Percentiles rank a stretch among this genome's conserved stretches.
Evolutionary conservation across 495 filamentous ascomycete genomes (phyloP).

Genomic region (Penicillium odoratum): DNA sequence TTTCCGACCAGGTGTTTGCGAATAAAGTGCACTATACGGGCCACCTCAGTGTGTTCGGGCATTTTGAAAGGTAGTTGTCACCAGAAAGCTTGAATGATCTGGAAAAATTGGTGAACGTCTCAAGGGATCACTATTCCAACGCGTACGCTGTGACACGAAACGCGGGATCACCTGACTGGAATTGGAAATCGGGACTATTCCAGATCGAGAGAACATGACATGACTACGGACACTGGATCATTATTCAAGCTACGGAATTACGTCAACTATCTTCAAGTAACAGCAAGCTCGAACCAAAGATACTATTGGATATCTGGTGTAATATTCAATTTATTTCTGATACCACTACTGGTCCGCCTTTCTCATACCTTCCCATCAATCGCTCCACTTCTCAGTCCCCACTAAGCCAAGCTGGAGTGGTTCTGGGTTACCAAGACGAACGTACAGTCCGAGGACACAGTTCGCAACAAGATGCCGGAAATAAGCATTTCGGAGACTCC

Average conservation of each 20-base stretch:
- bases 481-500: conserved; percentile 56
- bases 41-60: conserved; percentile 86
- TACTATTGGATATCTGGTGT: neutral
- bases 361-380: neutral
- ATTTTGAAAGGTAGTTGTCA: conserved; percentile 39
- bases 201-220: conserved; percentile 8
- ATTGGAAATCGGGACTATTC: conserved; percentile 8
- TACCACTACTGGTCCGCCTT: neutral
- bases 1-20: conserved; percentile 79
- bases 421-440: conserved; percentile 39
- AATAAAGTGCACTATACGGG: conserved; percentile 82
- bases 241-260: neutral
- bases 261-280: neutral
- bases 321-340: neutral
- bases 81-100: conserved; percentile 2
- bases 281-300: neutral
- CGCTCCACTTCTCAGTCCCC: conserved; percentile 3
- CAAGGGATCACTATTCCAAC: conserved; percentile 1
- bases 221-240: conserved; percentile 1
- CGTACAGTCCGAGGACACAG: conserved; percentile 20
- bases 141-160: conserved; percentile 15
- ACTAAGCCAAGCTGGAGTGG: conserved; percentile 41
- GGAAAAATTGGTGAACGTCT: neutral
- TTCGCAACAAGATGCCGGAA: conserved; percentile 56
- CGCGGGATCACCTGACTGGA: conserved; percentile 27